Evolutionary conservation across 495 filamentous ascomycete genomes (phyloP).

Genomic region (Penicillium atrosanguineum): DNA sequence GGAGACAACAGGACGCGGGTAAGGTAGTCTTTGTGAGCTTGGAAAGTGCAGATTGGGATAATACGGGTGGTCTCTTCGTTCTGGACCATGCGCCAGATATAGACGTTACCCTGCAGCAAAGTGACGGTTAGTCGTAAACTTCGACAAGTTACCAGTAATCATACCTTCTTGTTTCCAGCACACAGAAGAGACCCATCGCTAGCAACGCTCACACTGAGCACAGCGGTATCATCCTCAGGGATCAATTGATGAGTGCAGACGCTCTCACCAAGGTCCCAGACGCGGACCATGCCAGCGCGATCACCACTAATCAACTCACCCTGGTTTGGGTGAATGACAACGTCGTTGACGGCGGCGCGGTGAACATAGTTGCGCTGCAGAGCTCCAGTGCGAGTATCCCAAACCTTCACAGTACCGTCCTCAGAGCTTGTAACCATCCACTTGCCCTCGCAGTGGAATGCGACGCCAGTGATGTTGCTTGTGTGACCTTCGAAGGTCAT

Average conservation of each 20-base stretch:
- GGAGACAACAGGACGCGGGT: slow-evolving; percentile 94
- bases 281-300: slow-evolving; percentile 83
- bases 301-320: slow-evolving; percentile 97
- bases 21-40: slow-evolving; percentile 89
- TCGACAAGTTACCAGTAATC: neutral
- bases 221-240: slow-evolving; percentile 89
- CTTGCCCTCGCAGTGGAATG: slow-evolving; percentile 97
- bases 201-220: slow-evolving; percentile 92
- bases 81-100: slow-evolving; percentile 91
- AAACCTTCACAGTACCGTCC: slow-evolving; percentile 96
- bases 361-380: slow-evolving; percentile 93
- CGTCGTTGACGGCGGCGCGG: slow-evolving; percentile 82
- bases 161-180: slow-evolving; percentile 88
- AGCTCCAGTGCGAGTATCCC: slow-evolving; percentile 87
- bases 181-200: slow-evolving; percentile 93
- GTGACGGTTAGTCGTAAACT: neutral
- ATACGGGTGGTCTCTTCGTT: slow-evolving; percentile 81
- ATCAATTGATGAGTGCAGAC: slow-evolving; percentile 96
- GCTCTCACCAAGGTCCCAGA: slow-evolving; percentile 97
- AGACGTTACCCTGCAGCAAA: slow-evolving; percentile 79
- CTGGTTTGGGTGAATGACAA: slow-evolving; percentile 96
- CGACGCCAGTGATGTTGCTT: slow-evolving; percentile 91
- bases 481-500: slow-evolving; percentile 95
- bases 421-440: slow-evolving; percentile 99
- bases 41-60: slow-evolving; percentile 87